Evolutionary conservation across 2,329 filamentous ascomycete species (phyloP), one percentile per base, ranked within the genome.

Genomic region (Aspergillus ochraceus): DNA sequence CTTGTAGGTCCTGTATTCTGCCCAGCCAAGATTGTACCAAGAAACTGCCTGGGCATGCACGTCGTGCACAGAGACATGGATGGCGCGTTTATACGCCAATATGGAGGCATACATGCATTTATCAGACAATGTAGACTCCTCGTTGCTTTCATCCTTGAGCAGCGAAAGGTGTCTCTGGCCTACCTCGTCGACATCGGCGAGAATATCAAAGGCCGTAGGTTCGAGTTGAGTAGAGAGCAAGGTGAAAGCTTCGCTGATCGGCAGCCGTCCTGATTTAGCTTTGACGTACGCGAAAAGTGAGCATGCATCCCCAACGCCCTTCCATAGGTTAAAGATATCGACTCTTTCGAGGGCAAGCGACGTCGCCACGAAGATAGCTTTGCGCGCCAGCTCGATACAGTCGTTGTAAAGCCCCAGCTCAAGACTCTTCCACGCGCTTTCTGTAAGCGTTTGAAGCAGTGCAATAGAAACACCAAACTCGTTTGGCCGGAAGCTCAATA

Each of bases 21-120:
- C 90, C 91, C 93, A 98, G 47, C 95, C 95, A 19, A 99, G 81
- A 70, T 99, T 99, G 77, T 97, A 99, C 84, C 94, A 95, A 0
- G 93, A 91, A n/a, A 98, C 91, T 1, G 95, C 91, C 76, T 96
- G 93, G 3, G 94, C 93, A 73, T 97, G 91, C 8, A 86, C 74
- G 70, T 99, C 93, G 60, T 88, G 81, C 0, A 87, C 80, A 17
- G 89, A 89, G 45, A 88, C 84, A 66, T 90, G 80, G 14, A 98
- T 88, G 8, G 92, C 92, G 64, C 91, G 86, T 74, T 98, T 99
- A 74, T 96, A 91, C 6, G 91, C 90, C 19, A 98, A 79, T 29
- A 98, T 90, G 0, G 90, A 86, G 14, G 89, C 86, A 61, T 90
- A 84, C 0, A 96, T 75, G 62, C 84, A 88, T 62, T 83, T 79